These are phyloP conservation scores for Vigna nakashimae DNA, from an alignment of 306 rosid genomes.

Conservation along the genomic window DNA sequence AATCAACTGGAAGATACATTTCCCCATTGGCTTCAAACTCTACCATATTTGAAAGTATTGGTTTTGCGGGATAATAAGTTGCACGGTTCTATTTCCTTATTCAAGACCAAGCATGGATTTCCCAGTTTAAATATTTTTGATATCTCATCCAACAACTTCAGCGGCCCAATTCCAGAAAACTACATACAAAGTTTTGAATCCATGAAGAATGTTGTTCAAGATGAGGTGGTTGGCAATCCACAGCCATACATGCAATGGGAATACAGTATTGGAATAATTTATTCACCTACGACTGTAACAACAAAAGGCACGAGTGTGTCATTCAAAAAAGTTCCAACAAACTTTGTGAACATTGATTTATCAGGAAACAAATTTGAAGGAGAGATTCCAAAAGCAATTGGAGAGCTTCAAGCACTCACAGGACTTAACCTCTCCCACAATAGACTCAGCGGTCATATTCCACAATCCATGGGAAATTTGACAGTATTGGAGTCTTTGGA, in stretches of 20 bases:
- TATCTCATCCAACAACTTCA: constrained; percentile 39
- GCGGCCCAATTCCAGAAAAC: constrained; percentile 33
- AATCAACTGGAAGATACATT: too few species aligned
- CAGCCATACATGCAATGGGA: neutral
- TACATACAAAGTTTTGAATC: constrained; percentile 32
- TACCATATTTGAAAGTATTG: neutral
- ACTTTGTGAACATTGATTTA: too few species aligned
- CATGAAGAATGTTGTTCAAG: constrained; percentile 32
- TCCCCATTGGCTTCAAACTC: constrained; percentile 5
- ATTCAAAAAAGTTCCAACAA: too few species aligned
- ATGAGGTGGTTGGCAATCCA: neutral
- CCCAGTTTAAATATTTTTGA: constrained; percentile 26
- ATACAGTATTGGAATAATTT: too few species aligned
- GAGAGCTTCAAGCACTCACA: neutral
- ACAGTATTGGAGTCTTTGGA: constrained; percentile 47
- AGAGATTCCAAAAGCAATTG: too few species aligned
- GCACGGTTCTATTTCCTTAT: constrained; percentile 24
- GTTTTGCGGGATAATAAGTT: constrained; percentile 44
- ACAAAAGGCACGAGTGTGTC: too few species aligned
- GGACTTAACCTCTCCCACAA: constrained; percentile 51
- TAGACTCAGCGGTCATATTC: constrained; percentile 45
- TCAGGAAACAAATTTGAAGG: too few species aligned
- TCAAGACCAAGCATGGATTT: neutral
- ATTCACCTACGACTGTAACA: too few species aligned
- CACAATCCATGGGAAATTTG: constrained; percentile 41